These are phyloP conservation scores for Fusarium verticillioides DNA, from an alignment of 2,329 filamentous ascomycete species.

Conservation along the genomic window DNA sequence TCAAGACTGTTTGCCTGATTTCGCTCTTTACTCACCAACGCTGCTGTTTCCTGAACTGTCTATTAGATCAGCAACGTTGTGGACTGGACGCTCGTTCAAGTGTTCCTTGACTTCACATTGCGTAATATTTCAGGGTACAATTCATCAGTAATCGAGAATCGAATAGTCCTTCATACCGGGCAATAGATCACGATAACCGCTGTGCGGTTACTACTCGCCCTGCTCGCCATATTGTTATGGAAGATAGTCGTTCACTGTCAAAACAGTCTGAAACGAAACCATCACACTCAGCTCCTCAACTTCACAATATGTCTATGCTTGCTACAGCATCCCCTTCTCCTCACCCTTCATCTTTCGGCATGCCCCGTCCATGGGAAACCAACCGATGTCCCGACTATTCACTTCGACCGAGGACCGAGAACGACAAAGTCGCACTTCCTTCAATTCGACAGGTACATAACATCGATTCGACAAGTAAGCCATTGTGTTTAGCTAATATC, in stretches of 20 bases:
- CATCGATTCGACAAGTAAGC: not conserved
- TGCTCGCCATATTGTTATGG: constrained; percentile 50
- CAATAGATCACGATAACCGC: constrained; percentile 28
- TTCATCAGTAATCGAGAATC: not conserved
- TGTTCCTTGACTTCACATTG: constrained; percentile 16
- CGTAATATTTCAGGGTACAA: constrained; percentile 23
- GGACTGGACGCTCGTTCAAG: constrained; percentile 10
- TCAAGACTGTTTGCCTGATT: constrained; percentile 13
- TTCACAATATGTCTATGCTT: constrained; percentile 61
- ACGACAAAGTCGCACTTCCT: constrained; percentile 58
- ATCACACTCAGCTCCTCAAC: constrained; percentile 38
- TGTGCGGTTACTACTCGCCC: constrained; percentile 34
- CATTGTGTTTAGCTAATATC: constrained; percentile 36
- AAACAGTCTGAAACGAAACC: constrained; percentile 44
- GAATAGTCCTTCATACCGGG: constrained; percentile 11
- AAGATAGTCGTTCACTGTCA: constrained; percentile 53
- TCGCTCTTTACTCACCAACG: constrained; percentile 28
- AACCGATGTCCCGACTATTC: constrained; percentile 50
- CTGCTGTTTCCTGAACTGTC: constrained; percentile 12
- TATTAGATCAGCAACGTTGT: constrained; percentile 2
- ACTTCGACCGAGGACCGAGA: constrained; percentile 51
- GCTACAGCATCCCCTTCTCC: constrained; percentile 58
- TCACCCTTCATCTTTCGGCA: constrained; percentile 53
- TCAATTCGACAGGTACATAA: constrained; percentile 63
- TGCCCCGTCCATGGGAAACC: constrained; percentile 55